These are phyloP conservation scores for Diutina neorugosa DNA, from an alignment of 1,139 yeast species.

Conservation along the genomic window DNA sequence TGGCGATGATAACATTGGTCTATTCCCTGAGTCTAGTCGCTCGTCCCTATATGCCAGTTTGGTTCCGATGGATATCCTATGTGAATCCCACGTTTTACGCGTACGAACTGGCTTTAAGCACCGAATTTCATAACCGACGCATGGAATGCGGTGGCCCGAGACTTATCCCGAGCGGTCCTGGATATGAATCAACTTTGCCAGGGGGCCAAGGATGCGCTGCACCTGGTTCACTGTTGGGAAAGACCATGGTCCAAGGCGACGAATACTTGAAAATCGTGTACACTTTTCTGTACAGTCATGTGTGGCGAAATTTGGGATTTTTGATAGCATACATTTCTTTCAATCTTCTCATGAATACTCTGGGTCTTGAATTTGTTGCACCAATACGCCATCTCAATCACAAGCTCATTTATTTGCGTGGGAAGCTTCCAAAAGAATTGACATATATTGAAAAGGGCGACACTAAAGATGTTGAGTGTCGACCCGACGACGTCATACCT, in stretches of 20 bases:
- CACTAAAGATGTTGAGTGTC: conserved; percentile 5
- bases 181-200: conserved; percentile 15
- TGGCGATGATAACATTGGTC: conserved; percentile 34
- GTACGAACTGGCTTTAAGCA: conserved; percentile 41
- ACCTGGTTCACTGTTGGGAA: conserved; percentile 21
- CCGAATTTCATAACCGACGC: conserved; percentile 43
- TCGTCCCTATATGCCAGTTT: conserved; percentile 47
- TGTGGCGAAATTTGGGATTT: conserved; percentile 60
- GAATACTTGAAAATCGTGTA: conserved; percentile 30
- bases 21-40: conserved; percentile 48
- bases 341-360: conserved; percentile 11
- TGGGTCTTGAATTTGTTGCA: neutral
- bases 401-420: conserved; percentile 42
- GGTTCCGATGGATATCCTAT: conserved; percentile 55
- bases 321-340: conserved; percentile 14
- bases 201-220: conserved; percentile 7
- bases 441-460: neutral
- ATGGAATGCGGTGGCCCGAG: conserved; percentile 34
- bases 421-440: conserved; percentile 27
- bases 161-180: conserved; percentile 41
- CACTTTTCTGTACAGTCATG: conserved; percentile 31
- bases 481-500: conserved; percentile 8
- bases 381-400: conserved; percentile 38
- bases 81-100: conserved; percentile 45
- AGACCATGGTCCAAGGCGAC: conserved; percentile 34